These are phyloP conservation scores for Colletotrichum sp. DNA, from an alignment of 2,329 filamentous ascomycete species.

Conservation along the genomic window DNA sequence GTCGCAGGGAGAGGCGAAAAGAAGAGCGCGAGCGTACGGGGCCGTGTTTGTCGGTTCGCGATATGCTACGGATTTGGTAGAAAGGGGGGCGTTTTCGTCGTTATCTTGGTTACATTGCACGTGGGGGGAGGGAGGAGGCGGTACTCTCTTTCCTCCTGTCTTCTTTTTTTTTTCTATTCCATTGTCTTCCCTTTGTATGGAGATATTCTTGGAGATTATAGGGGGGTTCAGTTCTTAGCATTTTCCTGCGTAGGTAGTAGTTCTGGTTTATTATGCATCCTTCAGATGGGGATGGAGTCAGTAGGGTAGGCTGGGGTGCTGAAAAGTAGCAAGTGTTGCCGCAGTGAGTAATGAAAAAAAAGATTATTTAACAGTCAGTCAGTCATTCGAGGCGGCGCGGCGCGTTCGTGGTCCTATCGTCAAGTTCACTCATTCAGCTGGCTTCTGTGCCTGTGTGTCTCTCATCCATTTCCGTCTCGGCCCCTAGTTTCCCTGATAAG, in stretches of 20 bases:
- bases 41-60: not conserved
- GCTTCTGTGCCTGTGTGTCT: too few species aligned
- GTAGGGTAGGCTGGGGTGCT: not conserved
- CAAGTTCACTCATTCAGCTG: not conserved
- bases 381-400: not conserved
- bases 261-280: not conserved
- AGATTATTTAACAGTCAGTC: not conserved
- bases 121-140: not conserved
- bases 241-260: not conserved
- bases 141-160: not conserved
- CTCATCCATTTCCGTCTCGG: not conserved
- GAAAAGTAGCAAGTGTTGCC: not conserved
- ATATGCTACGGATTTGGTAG: not conserved
- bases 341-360: not conserved
- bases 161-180: not conserved
- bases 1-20: not conserved
- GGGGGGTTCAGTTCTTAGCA: not conserved
- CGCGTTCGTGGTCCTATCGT: not conserved
- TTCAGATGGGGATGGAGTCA: not conserved
- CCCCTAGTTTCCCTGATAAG: not conserved
- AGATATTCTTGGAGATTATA: not conserved
- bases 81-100: not conserved
- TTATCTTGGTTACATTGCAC: not conserved
- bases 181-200: not conserved
- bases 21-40: not conserved